Evolutionary conservation across 192 early-diverging fungal genomes (phyloP).

Genomic region (Kickxella alabastrina): DNA sequence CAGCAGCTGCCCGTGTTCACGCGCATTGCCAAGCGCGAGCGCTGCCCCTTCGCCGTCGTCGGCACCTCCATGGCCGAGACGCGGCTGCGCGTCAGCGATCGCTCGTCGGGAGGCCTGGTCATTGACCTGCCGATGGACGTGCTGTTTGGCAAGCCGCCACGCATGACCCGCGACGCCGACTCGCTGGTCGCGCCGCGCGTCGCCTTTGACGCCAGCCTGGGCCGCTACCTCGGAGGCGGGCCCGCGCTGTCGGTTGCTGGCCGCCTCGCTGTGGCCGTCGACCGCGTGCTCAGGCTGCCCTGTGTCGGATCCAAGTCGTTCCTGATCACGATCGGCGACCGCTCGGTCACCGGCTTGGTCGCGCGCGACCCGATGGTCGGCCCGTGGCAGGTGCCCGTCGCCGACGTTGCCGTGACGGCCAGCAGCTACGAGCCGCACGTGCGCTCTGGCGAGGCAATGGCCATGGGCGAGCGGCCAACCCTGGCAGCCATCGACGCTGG

Average conservation of each 20-base stretch:
- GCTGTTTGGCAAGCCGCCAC: constrained; percentile 95
- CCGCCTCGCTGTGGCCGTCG: constrained; percentile 61
- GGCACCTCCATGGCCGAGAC: constrained; percentile 83
- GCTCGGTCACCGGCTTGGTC: constrained; percentile 91
- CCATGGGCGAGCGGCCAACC: constrained; percentile 94
- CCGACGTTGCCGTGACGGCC: constrained; percentile 90
- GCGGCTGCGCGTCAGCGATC: constrained; percentile 76
- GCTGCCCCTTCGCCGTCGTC: constrained; percentile 87
- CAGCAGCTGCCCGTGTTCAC: constrained; percentile 66
- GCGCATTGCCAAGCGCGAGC: constrained; percentile 80
- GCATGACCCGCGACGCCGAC: constrained; percentile 77
- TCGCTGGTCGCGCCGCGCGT: constrained; percentile 53
- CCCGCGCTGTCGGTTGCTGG: constrained; percentile 18
- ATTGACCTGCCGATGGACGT: constrained; percentile 96
- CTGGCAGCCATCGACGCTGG: constrained; percentile 79
- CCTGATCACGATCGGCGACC: constrained; percentile 97
- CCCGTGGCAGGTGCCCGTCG: constrained; percentile 98
- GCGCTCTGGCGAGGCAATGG: constrained; percentile 91
- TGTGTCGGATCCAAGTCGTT: constrained; percentile 90
- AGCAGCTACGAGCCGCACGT: constrained; percentile 59
- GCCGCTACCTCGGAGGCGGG: constrained; percentile 63
- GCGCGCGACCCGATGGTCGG: constrained; percentile 98
- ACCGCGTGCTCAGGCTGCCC: constrained; percentile 80
- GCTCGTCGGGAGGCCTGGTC: constrained; percentile 53
- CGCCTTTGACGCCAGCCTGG: constrained; percentile 58